Evolutionary conservation across 2,329 filamentous ascomycete genomes (phyloP).

Genomic region (Aspergillus neotritici): DNA sequence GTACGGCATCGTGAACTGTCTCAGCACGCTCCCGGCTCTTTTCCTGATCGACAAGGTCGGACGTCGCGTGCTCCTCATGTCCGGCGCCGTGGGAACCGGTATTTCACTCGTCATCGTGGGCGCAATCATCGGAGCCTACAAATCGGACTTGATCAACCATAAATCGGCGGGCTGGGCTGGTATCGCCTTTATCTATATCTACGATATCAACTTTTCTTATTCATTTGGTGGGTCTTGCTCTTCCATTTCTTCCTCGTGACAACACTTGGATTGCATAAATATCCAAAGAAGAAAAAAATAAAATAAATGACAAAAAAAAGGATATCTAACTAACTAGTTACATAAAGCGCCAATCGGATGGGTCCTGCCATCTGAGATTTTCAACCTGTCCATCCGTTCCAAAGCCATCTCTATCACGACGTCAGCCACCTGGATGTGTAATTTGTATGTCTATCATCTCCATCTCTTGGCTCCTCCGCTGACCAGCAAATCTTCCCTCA

Average conservation of each 20-base stretch:
- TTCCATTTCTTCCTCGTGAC: not conserved
- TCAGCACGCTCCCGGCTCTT: constrained; percentile 30
- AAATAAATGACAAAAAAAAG: too few relatives aligned
- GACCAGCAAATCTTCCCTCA: constrained; percentile 6
- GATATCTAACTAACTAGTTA: not conserved
- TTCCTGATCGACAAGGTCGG: constrained; percentile 34
- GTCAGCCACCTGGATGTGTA: constrained; percentile 37
- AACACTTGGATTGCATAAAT: too few relatives aligned
- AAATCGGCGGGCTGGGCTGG: constrained; percentile 32
- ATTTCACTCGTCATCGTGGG: constrained; percentile 34
- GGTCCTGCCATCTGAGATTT: constrained; percentile 38
- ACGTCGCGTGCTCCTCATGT: constrained; percentile 30
- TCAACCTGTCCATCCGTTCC: constrained; percentile 34
- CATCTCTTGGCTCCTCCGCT: not conserved
- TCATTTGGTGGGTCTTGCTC: constrained; percentile 28
- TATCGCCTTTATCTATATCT: constrained; percentile 37
- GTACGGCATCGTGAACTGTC: constrained; percentile 36
- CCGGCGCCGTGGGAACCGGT: constrained; percentile 31
- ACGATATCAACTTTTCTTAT: constrained; percentile 35
- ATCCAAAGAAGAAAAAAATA: too few relatives aligned
- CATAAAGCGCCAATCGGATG: constrained; percentile 32
- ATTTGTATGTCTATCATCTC: constrained; percentile 25
- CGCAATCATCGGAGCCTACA: constrained; percentile 30
- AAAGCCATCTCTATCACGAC: constrained; percentile 37
- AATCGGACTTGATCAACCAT: constrained; percentile 22